Base-by-base conservation (phyloP, 2,329 filamentous ascomycete genomes). In the Stagonosporopsis chrysanthemi region DNA sequence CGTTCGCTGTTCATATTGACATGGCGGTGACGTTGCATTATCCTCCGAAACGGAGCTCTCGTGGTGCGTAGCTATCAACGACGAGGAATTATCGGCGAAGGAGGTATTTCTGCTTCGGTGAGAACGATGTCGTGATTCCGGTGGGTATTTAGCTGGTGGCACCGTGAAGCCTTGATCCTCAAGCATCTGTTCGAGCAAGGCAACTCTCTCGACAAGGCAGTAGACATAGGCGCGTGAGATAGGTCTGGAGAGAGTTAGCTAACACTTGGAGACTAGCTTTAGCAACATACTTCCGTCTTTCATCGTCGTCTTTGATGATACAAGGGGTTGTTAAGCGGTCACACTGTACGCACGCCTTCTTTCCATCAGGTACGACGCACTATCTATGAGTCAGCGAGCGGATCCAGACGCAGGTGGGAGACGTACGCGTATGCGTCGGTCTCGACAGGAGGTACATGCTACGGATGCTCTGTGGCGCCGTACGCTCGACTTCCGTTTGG, bases 221-320 rank as follows among this genome's bases (percentile, higher is more conserved):
- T 80, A 82, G 79, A 84, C 84, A 69, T 85, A 86, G 50, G 83
- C 83, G 67, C 84, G 82, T 19, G 83, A 85, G 31, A 85, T 84
- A 7, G 83, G 83, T 35, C 83, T 85, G 41, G 28, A 48, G 31
- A 51, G 35, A 58, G 61, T 66, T 50, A 52, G 56, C 22, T 6
- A 6, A 29, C 8, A 29, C 7, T 9, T n/a, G 2, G 12, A 24
- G 14, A 24, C 14, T n/a, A 22, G 29, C 19, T 24, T 11, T 8
- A 11, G 4, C 8, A 35, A 72, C 78, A 38, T 66, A 84, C 83
- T 82, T 76, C 70, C 83, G 73, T 39, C 83, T 74, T 67, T 86
- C 83, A 67, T 86, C 83, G 58, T 85, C 83, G 61, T 85, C 83
- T 64, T 82, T 84, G 65, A 86, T 86, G 51, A 85, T 73, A 61